phyloP scores from a whole-genome alignment of 2,329 filamentous ascomycete genomes.

The Purpureocillium takamizusanense region DNA sequence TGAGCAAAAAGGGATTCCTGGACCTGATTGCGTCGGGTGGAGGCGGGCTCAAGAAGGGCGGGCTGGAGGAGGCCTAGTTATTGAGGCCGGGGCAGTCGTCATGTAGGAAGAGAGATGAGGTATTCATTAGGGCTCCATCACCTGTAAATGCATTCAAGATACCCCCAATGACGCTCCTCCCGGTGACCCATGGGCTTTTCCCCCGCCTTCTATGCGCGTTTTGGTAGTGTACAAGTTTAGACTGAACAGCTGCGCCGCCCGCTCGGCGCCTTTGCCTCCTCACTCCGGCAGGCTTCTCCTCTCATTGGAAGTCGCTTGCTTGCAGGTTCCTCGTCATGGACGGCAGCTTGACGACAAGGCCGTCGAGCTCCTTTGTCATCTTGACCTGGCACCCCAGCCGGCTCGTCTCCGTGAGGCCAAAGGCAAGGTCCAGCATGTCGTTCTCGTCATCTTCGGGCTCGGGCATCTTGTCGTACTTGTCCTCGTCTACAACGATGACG shows the following conservation, averaged over 20 bases:
- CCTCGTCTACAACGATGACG: constrained; percentile 69
- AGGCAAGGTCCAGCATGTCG: constrained; percentile 85
- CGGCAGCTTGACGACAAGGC: constrained; percentile 74
- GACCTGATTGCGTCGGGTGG: constrained; percentile 71
- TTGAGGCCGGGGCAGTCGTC: background rate
- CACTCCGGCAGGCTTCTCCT: too few relatives aligned
- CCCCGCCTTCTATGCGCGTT: constrained; percentile 1
- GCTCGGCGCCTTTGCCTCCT: too few relatives aligned
- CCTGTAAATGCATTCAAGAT: constrained; percentile 7
- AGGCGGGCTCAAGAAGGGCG: constrained; percentile 48
- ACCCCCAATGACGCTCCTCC: constrained; percentile 2
- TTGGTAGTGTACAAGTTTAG: constrained; percentile 3
- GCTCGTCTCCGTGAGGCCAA: constrained; percentile 78
- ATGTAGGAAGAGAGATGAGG: constrained; percentile 18
- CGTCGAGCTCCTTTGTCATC: constrained; percentile 87
- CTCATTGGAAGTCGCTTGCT: constrained; percentile 71
- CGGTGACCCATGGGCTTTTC: background rate
- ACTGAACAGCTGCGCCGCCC: background rate
- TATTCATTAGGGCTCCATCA: constrained; percentile 4
- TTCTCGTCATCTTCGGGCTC: constrained; percentile 76
- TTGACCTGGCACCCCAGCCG: constrained; percentile 81
- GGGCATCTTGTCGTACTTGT: constrained; percentile 68
- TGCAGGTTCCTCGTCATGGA: constrained; percentile 95
- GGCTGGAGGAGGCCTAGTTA: constrained; percentile 43
- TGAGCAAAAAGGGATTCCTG: constrained; percentile 94